Evolutionary conservation across 2,329 filamentous ascomycete species (phyloP).

Genomic region (Neospermospora avenae): DNA sequence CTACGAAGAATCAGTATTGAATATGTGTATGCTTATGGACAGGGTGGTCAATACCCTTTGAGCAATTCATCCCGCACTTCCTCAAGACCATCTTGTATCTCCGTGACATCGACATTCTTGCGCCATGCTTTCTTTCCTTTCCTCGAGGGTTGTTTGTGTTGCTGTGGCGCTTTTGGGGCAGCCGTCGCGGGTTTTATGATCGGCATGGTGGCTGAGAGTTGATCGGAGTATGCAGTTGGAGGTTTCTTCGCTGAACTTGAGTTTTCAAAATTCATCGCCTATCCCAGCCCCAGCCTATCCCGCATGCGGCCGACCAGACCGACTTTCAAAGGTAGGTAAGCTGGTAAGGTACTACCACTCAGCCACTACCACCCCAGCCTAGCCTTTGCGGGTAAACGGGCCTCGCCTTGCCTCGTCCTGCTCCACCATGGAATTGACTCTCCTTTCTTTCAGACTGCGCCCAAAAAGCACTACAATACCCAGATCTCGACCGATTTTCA

Average conservation of each 20-base stretch:
- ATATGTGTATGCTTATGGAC: not conserved
- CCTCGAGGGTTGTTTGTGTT: slow-evolving; percentile 83
- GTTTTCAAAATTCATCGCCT: slow-evolving; percentile 13
- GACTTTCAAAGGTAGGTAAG: no score
- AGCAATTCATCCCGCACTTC: slow-evolving; percentile 87
- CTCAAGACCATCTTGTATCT: slow-evolving; percentile 79
- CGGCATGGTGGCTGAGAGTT: slow-evolving; percentile 28
- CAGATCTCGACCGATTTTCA: not conserved
- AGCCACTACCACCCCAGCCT: no score
- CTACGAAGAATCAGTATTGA: slow-evolving; percentile 43
- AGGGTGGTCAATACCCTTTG: slow-evolving; percentile 61
- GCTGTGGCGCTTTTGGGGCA: slow-evolving; percentile 63
- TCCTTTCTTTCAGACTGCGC: slow-evolving; percentile 12
- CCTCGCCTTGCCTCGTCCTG: not conserved
- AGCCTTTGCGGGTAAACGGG: slow-evolving; percentile 5
- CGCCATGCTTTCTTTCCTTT: slow-evolving; percentile 99
- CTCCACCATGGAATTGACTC: not conserved
- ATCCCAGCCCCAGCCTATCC: not conserved
- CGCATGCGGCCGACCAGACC: not conserved
- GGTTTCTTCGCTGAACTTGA: not conserved
- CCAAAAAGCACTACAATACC: not conserved
- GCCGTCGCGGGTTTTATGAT: slow-evolving; percentile 38
- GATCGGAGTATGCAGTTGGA: not conserved
- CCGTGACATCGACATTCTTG: slow-evolving; percentile 93
- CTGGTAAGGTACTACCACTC: no score